These are phyloP conservation scores for Rubia yunnanensis DNA, from an alignment of 257 asterid species.

Conservation along the genomic window DNA sequence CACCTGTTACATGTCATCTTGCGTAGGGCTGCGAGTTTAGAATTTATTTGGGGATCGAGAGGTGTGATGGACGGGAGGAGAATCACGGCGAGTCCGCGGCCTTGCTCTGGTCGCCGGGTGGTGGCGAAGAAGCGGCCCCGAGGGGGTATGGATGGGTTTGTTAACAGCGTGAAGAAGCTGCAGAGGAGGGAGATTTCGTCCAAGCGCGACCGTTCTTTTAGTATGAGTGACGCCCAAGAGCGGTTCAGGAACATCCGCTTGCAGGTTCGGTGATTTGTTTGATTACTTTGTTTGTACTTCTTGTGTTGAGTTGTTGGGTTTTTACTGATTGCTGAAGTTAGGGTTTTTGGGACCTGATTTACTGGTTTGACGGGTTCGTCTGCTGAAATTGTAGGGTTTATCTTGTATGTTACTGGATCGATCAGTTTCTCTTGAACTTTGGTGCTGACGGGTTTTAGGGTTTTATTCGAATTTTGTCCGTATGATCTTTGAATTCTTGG, in stretches of 20 bases:
- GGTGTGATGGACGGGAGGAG: conserved; percentile 74
- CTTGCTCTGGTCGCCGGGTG: conserved; percentile 86
- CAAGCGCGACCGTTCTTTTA: conserved; percentile 73
- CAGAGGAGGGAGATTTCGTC: conserved; percentile 93
- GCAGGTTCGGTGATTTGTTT: conserved; percentile 39
- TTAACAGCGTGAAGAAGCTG: conserved; percentile 90
- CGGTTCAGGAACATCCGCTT: conserved; percentile 83
- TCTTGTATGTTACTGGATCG: neutral
- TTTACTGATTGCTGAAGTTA: conserved; percentile 1
- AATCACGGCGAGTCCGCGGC: conserved; percentile 87
- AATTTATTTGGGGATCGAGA: neutral
- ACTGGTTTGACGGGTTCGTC: neutral
- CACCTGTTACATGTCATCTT: neutral
- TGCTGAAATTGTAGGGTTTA: neutral
- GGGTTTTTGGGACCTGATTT: conserved; percentile 7
- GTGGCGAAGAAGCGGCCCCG: conserved; percentile 92
- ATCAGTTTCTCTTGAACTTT: neutral
- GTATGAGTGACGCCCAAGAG: conserved; percentile 93
- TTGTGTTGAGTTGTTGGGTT: neutral
- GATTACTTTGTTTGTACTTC: no score
- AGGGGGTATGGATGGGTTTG: conserved; percentile 68
- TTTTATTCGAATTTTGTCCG: neutral
- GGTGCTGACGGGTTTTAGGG: neutral
- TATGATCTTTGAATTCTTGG: neutral
- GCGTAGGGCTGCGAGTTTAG: conserved; percentile 8